Evolutionary conservation across 352 stramenopile species (phyloP).

Genomic region (Phytophthora nicotianae): DNA sequence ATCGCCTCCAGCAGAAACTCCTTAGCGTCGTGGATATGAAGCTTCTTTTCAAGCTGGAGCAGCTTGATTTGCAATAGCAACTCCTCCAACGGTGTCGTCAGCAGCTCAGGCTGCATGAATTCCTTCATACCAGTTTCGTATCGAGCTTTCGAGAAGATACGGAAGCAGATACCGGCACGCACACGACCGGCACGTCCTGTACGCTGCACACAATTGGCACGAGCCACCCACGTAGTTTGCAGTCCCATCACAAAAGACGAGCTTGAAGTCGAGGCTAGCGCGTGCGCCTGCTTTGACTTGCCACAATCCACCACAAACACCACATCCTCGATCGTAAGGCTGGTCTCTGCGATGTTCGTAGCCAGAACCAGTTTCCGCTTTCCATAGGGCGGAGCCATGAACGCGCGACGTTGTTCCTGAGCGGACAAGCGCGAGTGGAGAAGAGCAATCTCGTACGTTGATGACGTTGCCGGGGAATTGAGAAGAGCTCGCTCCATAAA

Average conservation of each 20-base stretch:
- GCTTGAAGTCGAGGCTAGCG: conserved; percentile 59
- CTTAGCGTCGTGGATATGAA: conserved; percentile 68
- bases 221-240: conserved; percentile 88
- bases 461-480: conserved; percentile 52
- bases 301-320: conserved; percentile 90
- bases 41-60: conserved; percentile 76
- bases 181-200: conserved; percentile 93
- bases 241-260: conserved; percentile 90
- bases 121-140: conserved; percentile 75
- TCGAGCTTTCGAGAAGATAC: conserved; percentile 66
- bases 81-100: conserved; percentile 77
- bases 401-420: conserved; percentile 73
- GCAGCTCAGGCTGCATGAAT: conserved; percentile 77
- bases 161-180: conserved; percentile 93
- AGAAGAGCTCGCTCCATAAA: conserved; percentile 72
- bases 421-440: conserved; percentile 76
- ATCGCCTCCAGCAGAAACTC: conserved; percentile 93
- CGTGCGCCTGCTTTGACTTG: conserved; percentile 83
- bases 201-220: conserved; percentile 90
- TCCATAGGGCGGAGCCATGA: conserved; percentile 59
- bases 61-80: conserved; percentile 80
- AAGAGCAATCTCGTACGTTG: conserved; percentile 71
- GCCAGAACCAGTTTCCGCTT: conserved; percentile 88
- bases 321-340: conserved; percentile 96
- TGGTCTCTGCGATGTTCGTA: conserved; percentile 97